phyloP scores from a whole-genome alignment of 1,284 basidiomycete genomes.

The Thelephora terrestris region DNA sequence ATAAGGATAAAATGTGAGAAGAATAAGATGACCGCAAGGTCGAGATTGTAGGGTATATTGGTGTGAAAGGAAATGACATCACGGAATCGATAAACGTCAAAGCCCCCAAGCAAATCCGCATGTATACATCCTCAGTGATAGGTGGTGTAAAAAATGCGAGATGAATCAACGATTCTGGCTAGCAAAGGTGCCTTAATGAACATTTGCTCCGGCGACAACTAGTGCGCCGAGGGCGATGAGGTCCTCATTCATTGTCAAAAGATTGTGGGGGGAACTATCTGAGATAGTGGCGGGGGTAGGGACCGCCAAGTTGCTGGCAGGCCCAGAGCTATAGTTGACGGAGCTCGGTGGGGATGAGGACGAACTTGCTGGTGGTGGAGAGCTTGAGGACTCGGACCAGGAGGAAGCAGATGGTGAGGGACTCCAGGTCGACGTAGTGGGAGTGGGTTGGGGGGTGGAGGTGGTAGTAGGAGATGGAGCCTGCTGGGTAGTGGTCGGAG shows the following conservation, averaged over 20 bases:
- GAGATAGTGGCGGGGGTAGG: slow-evolving; percentile 18
- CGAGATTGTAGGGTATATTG: no score
- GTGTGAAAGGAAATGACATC: no score
- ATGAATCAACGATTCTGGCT: not conserved
- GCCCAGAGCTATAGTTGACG: slow-evolving; percentile 14
- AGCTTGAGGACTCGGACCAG: slow-evolving; percentile 18
- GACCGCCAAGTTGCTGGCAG: slow-evolving; percentile 18
- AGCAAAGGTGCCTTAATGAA: not conserved
- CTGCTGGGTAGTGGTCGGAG: slow-evolving; percentile 15
- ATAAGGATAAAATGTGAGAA: no score
- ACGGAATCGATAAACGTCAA: no score
- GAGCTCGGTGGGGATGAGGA: slow-evolving; percentile 14
- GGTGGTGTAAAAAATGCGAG: slow-evolving; percentile 9
- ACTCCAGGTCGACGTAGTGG: slow-evolving; percentile 5
- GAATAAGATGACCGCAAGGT: no score
- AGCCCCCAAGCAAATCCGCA: no score
- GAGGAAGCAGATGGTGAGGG: slow-evolving; percentile 14
- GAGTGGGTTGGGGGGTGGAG: slow-evolving; percentile 4
- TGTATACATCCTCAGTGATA: not conserved
- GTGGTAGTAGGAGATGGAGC: slow-evolving; percentile 12
- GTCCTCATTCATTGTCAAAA: slow-evolving; percentile 26
- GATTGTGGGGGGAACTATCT: slow-evolving; percentile 20
- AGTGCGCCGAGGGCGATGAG: slow-evolving; percentile 29
- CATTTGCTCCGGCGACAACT: slow-evolving; percentile 19
- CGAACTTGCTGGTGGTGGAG: slow-evolving; percentile 15